phyloP scores from a whole-genome alignment of 2,329 filamentous ascomycete genomes.

The Aschersonia sp. region DNA sequence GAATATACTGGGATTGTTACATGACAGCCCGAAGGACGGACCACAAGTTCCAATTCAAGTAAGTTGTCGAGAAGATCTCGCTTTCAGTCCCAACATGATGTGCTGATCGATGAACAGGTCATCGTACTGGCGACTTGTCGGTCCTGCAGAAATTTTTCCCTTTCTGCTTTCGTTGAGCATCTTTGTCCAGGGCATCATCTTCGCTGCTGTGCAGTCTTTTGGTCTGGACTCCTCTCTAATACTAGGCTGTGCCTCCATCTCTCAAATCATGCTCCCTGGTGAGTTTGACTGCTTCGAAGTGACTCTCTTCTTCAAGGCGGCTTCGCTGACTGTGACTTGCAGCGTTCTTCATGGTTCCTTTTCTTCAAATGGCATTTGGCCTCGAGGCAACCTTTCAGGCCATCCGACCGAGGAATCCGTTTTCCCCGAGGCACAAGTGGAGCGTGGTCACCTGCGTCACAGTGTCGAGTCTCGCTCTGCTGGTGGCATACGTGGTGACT shows the following conservation, averaged over 20 bases:
- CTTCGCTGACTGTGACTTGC: background rate
- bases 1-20: constrained; percentile 44
- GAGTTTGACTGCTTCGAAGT: constrained; percentile 7
- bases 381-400: constrained; percentile 41
- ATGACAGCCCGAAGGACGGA: constrained; percentile 25
- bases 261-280: constrained; percentile 48
- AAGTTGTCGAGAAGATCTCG: constrained; percentile 3
- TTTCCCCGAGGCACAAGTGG: constrained; percentile 45
- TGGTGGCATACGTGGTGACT: constrained; percentile 45
- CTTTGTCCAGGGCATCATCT: constrained; percentile 40
- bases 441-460: constrained; percentile 41
- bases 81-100: background rate
- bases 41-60: constrained; percentile 27
- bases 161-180: constrained; percentile 44
- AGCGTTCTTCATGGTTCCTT: constrained; percentile 56
- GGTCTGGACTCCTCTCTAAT: constrained; percentile 37
- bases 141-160: constrained; percentile 35
- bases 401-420: constrained; percentile 38
- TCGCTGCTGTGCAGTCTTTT: constrained; percentile 40
- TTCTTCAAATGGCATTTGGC: constrained; percentile 50
- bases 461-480: constrained; percentile 31
- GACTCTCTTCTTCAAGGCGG: background rate
- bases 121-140: constrained; percentile 27
- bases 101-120: constrained; percentile 12
- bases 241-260: constrained; percentile 35